Evolutionary conservation across 2,329 filamentous ascomycete genomes (phyloP).

Genomic region (Endothia cerciana): DNA sequence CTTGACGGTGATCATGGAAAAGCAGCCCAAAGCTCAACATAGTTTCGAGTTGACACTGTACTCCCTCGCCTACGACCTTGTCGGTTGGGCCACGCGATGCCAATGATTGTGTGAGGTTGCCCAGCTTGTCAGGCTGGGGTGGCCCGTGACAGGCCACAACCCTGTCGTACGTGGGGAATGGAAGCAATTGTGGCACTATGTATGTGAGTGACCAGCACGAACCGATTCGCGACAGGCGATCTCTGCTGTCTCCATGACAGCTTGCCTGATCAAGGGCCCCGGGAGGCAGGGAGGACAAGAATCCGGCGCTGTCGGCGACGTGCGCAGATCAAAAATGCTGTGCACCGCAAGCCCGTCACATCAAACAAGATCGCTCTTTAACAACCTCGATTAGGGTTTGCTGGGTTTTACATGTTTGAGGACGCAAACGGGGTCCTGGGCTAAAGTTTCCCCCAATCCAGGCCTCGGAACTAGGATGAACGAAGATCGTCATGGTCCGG

Average conservation of each 20-base stretch:
- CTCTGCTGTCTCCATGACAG: conserved; percentile 16
- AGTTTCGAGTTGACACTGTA: conserved; percentile 1
- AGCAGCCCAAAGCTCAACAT: background rate
- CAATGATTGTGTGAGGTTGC: conserved; percentile 21
- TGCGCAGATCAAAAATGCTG: conserved; percentile 18
- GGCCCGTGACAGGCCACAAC: conserved; percentile 18
- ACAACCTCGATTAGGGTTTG: background rate
- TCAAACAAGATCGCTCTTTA: conserved; percentile 20
- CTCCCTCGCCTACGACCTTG: conserved; percentile 12
- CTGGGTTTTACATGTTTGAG: background rate
- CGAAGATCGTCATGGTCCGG: background rate
- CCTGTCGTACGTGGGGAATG: conserved; percentile 18
- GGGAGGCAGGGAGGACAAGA: conserved; percentile 20
- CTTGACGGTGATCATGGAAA: background rate
- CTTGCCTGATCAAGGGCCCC: conserved; percentile 1
- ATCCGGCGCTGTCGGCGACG: conserved; percentile 16
- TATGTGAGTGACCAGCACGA: conserved; percentile 12
- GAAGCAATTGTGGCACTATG: conserved; percentile 6
- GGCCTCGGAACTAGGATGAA: background rate
- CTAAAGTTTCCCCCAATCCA: background rate
- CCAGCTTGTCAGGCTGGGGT: conserved; percentile 27
- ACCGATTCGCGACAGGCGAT: conserved; percentile 22
- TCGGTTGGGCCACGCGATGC: conserved; percentile 19
- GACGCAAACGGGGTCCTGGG: background rate
- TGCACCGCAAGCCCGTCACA: conserved; percentile 21